These are phyloP conservation scores for Fabrea salina DNA, from an alignment of 169 alveolate species.

Conservation along the genomic window DNA sequence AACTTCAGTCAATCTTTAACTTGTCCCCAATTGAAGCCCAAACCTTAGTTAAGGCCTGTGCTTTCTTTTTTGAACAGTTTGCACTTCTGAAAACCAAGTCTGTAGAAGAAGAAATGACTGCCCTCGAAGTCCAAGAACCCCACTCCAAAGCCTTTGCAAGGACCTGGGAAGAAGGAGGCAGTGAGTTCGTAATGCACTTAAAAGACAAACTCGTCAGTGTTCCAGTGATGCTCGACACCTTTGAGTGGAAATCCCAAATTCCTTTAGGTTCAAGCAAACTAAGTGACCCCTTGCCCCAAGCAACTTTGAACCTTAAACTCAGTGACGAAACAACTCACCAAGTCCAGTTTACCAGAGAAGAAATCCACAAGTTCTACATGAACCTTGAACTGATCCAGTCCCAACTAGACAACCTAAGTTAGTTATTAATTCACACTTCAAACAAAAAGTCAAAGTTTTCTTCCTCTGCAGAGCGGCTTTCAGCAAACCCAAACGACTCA, in stretches of 20 bases:
- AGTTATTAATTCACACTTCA: not conserved
- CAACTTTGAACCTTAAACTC: conserved; percentile 6
- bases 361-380: not conserved
- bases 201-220: conserved; percentile 21
- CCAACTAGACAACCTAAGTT: conserved; percentile 20
- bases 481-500: too few relatives aligned
- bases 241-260: not conserved
- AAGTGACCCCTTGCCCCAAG: not conserved
- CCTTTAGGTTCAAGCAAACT: conserved; percentile 7
- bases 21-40: not conserved
- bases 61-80: not conserved
- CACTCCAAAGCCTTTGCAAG: not conserved
- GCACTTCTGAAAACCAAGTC: not conserved
- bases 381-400: conserved; percentile 8
- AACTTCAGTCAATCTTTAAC: not conserved
- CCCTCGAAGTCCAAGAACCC: not conserved
- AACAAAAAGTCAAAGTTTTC: not conserved
- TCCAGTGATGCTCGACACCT: not conserved
- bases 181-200: not conserved
- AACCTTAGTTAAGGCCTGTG: not conserved
- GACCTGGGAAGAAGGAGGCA: not conserved
- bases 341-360: not conserved
- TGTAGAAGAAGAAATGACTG: not conserved
- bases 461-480: not conserved
- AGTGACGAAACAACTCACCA: not conserved